Conservation (phyloP, 2,329 filamentous ascomycete genomes). For the Cladosporium sphaerospermum region DNA sequence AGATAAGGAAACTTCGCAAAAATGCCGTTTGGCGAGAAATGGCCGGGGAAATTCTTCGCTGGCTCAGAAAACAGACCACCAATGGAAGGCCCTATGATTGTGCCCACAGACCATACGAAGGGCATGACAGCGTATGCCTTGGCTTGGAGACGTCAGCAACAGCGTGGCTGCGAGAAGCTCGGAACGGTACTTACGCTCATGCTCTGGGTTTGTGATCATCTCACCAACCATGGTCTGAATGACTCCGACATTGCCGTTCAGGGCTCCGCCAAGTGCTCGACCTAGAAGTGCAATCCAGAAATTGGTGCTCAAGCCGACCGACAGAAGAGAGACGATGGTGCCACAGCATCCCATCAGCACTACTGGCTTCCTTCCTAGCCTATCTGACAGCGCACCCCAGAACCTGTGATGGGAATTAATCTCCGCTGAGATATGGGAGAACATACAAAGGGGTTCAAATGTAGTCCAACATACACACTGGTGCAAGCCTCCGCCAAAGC, state of each 20-base stretch:
- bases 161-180: constrained; percentile 45
- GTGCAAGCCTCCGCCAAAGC: constrained; percentile 75
- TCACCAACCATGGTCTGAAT: constrained; percentile 86
- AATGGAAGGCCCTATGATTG: constrained; percentile 81
- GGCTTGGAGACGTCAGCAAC: constrained; percentile 42
- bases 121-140: constrained; percentile 88
- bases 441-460: background rate
- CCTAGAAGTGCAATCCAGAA: constrained; percentile 78
- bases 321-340: constrained; percentile 73
- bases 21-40: constrained; percentile 61
- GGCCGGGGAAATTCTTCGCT: constrained; percentile 61
- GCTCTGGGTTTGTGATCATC: constrained; percentile 72
- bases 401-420: constrained; percentile 35
- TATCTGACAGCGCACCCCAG: constrained; percentile 80
- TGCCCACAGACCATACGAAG: constrained; percentile 87
- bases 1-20: constrained; percentile 81
- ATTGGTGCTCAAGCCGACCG: constrained; percentile 76
- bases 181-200: constrained; percentile 53
- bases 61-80: constrained; percentile 83
- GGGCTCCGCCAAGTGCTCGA: constrained; percentile 67
- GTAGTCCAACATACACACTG: constrained; percentile 55
- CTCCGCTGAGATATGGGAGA: background rate
- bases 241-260: constrained; percentile 81
- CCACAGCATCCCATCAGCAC: constrained; percentile 74
- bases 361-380: constrained; percentile 77